These are phyloP conservation scores for Aspergillus amoenus DNA, from an alignment of 2,329 filamentous ascomycete genomes.

Conservation along the genomic window DNA sequence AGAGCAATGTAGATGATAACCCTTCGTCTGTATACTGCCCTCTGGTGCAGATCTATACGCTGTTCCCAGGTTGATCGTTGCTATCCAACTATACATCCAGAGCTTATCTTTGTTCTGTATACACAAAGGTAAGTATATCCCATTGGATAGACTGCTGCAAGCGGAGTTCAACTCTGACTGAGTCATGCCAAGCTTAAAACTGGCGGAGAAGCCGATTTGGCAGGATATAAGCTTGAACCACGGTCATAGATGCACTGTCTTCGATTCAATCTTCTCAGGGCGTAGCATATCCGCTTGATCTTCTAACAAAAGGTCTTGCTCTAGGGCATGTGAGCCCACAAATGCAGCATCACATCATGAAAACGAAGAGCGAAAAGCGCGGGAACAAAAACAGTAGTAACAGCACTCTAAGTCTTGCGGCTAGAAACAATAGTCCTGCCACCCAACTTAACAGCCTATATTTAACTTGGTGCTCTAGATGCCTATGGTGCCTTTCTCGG, in stretches of 20 bases:
- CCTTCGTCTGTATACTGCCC: not conserved
- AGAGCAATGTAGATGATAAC: not conserved
- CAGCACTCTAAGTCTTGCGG: no score
- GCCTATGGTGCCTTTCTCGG: no score
- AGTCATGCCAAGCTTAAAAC: not conserved
- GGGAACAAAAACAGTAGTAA: no score
- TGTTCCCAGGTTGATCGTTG: not conserved
- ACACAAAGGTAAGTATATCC: not conserved
- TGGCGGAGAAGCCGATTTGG: not conserved
- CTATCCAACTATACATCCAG: conserved; percentile 4
- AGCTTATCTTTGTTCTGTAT: conserved; percentile 3
- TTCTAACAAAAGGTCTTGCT: no score
- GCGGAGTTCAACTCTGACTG: not conserved
- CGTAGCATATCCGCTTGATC: no score
- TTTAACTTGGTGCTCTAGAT: accelerated
- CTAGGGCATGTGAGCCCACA: no score
- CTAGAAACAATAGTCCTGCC: no score
- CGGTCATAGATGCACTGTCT: not conserved
- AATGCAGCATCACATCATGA: no score
- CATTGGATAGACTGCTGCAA: not conserved
- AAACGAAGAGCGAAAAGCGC: no score
- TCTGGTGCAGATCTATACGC: conserved; percentile 1
- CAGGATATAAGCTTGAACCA: not conserved
- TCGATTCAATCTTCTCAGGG: not conserved
- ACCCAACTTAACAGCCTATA: no score